Evolutionary conservation across 768 basidiomycete species (phyloP).

Genomic region (Boletus subparvulus): DNA sequence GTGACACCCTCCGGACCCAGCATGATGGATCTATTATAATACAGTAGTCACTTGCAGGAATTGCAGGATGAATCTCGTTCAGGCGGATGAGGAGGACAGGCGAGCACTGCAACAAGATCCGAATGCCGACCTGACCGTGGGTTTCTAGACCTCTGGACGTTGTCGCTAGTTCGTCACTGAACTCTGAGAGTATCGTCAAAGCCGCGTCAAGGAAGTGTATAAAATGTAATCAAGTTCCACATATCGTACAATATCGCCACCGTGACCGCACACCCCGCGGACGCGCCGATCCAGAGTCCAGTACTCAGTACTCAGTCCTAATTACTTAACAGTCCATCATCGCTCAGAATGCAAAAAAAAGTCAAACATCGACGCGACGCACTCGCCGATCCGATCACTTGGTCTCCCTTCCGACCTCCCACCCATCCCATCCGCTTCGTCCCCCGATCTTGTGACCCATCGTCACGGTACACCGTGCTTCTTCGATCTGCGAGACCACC

Average conservation of each 20-base stretch:
- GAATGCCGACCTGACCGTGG: too few species aligned
- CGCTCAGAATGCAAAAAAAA: background rate
- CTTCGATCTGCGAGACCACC: conserved; percentile 37
- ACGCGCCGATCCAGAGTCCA: background rate
- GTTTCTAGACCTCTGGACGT: too few species aligned
- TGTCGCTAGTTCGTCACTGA: too few species aligned
- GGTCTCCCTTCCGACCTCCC: conserved; percentile 24
- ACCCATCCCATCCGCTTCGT: conserved; percentile 51
- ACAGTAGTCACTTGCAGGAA: too few species aligned
- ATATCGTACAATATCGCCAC: conserved; percentile 7
- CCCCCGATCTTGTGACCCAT: conserved; percentile 33
- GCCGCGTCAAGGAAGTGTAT: background rate
- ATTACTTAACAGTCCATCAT: background rate
- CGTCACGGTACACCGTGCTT: conserved; percentile 18
- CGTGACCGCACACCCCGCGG: background rate
- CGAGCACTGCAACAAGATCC: too few species aligned
- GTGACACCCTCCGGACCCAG: conserved; percentile 8
- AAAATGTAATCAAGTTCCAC: background rate
- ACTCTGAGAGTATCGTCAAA: background rate
- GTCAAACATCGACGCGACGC: background rate
- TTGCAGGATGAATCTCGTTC: background rate
- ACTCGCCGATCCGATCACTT: background rate
- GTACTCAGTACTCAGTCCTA: background rate
- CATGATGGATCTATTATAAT: conserved; percentile 1
- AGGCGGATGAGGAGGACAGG: too few species aligned